Conservation (phyloP, 2,329 filamentous ascomycete species). For the Ophiocordyceps robertsii region DNA sequence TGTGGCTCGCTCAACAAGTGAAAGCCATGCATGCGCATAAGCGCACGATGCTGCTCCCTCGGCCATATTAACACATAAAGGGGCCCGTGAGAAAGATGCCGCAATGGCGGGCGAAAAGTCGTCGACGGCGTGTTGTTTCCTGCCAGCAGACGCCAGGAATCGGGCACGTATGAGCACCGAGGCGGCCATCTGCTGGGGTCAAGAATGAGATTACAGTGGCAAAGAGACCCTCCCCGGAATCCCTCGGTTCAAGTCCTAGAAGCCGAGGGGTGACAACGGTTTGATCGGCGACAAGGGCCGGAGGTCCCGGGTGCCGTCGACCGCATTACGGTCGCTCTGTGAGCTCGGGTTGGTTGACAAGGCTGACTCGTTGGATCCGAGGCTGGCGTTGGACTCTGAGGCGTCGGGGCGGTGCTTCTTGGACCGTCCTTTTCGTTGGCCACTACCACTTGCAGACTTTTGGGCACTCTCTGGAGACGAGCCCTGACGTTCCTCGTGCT, state of each 20-base stretch:
- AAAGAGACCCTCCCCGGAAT: not conserved
- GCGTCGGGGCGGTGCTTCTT: constrained; percentile 31
- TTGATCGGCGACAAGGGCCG: constrained; percentile 52
- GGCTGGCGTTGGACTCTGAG: constrained; percentile 28
- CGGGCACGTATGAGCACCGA: no score
- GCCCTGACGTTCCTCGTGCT: constrained; percentile 6
- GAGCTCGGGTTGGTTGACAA: constrained; percentile 33
- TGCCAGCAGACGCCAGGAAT: no score
- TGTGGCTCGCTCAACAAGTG: not conserved
- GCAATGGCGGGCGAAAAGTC: no score
- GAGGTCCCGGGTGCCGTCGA: constrained; percentile 24
- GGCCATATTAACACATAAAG: no score
- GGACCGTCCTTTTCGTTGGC: constrained; percentile 11
- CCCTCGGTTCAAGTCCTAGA: constrained; percentile 19
- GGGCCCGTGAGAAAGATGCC: no score
- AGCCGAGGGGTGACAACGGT: constrained; percentile 48
- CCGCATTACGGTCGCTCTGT: constrained; percentile 21
- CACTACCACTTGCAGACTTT: constrained; percentile 21
- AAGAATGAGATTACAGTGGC: not conserved
- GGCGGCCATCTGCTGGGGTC: no score
- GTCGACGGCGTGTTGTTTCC: no score
- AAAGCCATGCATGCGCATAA: not conserved
- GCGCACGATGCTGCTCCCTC: no score
- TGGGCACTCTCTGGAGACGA: constrained; percentile 57
- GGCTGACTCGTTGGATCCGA: constrained; percentile 27